Evolutionary conservation across 805 yeast genomes (phyloP), one percentile per base, ranked within the genome.

Genomic region (Teunomyces gatunensis): DNA sequence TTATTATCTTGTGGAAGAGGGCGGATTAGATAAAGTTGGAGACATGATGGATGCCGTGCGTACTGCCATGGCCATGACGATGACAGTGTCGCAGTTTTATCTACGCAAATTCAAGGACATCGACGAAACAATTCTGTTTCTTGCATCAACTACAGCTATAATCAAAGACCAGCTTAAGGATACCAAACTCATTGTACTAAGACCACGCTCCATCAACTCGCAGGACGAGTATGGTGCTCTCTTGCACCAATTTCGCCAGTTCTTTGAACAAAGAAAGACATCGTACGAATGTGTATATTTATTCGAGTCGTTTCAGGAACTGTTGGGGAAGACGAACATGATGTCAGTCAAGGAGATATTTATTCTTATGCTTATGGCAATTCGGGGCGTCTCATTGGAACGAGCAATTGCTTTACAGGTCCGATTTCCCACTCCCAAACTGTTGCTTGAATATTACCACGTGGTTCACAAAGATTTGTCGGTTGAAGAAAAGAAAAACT

Each of bases 1-100:
- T 15, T 83, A 81, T 54, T 94, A 94, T 57, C 61, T 94, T 3
- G 79, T 94, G 12, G 99, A 94, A 61, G 96, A 89, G 50, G 79
- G 78, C 4, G 76, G 78, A 28, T 48, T 74, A 1, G 69, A 59
- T 33, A 52, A 59, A 15, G 56, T 62, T 10, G 58, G 73, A 0
- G 67, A 71, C 9, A 80, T 80, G 79, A 71, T 76, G 23, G 87
- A 83, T 29, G 83, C 91, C 2, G 74, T 91, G 7, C 83, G 80
- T 51, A 89, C 98, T 0, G 80, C 95, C 1, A 79, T 91, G 47
- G 78, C 92, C 36, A 77, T 79, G 67, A 81, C 87, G 1, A 68
- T 89, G 51, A 80, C 87, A 0, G 78, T 79, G 18, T 81, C 85
- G 17, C 74, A 77, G 23, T 89, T 90, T 57, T 83, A 79, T 50